Base-by-base conservation (phyloP, 305 asterid species). In the Euphrasia arctica region DNA sequence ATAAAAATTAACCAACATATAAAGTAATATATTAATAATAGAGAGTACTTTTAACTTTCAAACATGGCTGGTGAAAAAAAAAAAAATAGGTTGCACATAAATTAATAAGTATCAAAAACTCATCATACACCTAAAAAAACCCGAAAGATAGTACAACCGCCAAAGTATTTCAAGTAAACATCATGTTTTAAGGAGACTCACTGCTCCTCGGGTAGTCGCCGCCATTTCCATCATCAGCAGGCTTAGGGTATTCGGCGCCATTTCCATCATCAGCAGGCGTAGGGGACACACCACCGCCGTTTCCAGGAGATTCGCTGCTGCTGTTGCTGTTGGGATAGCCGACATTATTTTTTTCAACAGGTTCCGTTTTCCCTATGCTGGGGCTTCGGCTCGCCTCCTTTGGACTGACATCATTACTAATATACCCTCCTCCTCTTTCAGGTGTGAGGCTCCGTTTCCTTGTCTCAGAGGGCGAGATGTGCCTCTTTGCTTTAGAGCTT, bases 401-500 rank as follows among this genome's bases (percentile, higher is more conserved):
- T 15, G 68, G 76, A 7, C 71, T 72, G 34, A 45, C 48, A 9
- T 54, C 43, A 9, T 54, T 71, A 48, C 60, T 43, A 36, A 58
- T 14, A 48, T 43, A 18, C 73, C 72, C 78, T 76, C 80, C 50
- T 41, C 57, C 9, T 83, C 78, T 79, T 45, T 76, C 86, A 63
- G 94, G 88, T 14, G 83, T 70, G 34, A 61, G 82, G 41, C 83
- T 85, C 62, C 58, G 80, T 39, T 75, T 77, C 70, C 83, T 80
- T 54, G 72, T 80, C 55, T 80, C 82, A 11, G 81, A 72, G 56
- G 82, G 82, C 4, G 83, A 72, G 55, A 71, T 64, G 62, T 68
- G 67, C 58, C 76, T 77, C 67, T 70, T 76, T 11, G 5, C 71
- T 57, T 68, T 82, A 5, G 39, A 74, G 68, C 64, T 75, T 80